phyloP scores from a whole-genome alignment of 805 yeast species.

The Pichia nakasei region DNA sequence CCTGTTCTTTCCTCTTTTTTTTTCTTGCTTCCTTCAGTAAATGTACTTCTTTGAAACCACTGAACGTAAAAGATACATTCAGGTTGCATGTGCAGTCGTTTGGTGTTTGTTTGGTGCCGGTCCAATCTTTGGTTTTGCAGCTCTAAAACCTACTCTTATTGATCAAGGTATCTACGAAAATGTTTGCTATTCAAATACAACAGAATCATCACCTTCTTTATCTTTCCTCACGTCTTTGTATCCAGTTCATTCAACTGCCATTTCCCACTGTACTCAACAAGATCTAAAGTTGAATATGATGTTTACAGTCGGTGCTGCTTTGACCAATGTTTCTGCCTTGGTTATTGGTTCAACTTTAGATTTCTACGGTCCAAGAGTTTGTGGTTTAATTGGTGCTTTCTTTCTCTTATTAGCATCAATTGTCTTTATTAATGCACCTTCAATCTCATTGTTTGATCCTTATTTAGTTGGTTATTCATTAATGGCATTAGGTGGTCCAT shows the following conservation, averaged over 20 bases:
- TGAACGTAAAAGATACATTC: constrained; percentile 27
- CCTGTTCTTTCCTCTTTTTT: background rate
- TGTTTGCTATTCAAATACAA: constrained; percentile 24
- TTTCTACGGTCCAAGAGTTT: constrained; percentile 41
- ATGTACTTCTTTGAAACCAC: constrained; percentile 28
- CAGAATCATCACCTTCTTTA: background rate
- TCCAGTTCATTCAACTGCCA: constrained; percentile 8
- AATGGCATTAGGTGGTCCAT: constrained; percentile 53
- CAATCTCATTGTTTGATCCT: constrained; percentile 32
- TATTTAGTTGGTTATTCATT: constrained; percentile 42
- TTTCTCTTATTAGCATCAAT: constrained; percentile 38
- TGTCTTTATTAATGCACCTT: constrained; percentile 31
- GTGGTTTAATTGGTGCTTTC: constrained; percentile 44
- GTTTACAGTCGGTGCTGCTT: constrained; percentile 50
- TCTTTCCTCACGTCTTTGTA: background rate
- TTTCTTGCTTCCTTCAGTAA: background rate
- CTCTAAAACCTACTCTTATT: constrained; percentile 44
- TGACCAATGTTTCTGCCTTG: constrained; percentile 47
- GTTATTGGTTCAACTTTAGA: constrained; percentile 43
- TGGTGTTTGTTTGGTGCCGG: constrained; percentile 53
- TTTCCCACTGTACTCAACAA: constrained; percentile 41
- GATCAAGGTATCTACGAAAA: constrained; percentile 39
- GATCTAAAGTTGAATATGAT: constrained; percentile 49
- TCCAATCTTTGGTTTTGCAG: constrained; percentile 53
- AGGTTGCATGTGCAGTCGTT: constrained; percentile 40